Base-by-base conservation (phyloP, 2,329 filamentous ascomycete genomes). In the Neurospora sp. region DNA sequence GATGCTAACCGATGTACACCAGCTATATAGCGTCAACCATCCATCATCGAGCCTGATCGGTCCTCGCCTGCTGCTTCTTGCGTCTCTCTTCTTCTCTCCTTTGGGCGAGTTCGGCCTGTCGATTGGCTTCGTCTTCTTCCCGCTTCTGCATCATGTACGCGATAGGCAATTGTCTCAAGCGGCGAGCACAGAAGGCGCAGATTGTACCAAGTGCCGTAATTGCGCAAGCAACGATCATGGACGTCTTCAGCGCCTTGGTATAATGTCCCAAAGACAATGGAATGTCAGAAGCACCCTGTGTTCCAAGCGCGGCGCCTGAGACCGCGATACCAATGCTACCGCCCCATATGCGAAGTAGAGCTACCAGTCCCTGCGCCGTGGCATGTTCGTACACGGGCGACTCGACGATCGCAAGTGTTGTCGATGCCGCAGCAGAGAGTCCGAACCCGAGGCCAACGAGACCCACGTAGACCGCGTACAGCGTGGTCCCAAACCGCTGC, bases 261-360 rank as follows among this genome's bases (percentile, higher is more conserved):
- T 85, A 85, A 13, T 52, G 10, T 13, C 28, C 46, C 46, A n/a
- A 3, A 52, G 19, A 23, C 19, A 52, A 15, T 3, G 19, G 19
- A 13, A 11, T 28, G 46, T 10, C 6, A 19, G 43, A 13, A 52
- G 43, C 1, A 52, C 43, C 9, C 43, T 52, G 19, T 13, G 10
- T 78, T 62, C 73, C 79, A 4, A 85, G 74, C 17, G 86, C 79
- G 17, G 83, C 82, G 0, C 85, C 83, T 23, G 84, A 87, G 1
- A 82, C 80, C 2, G 85, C 83, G 68, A 87, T 86, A 3, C 85
- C 85, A 38, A 87, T 78, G 70, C 84, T 86, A 6, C 85, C 85
- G 4, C 85, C 85, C 0, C 87, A 78, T 28, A 87, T 81, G 39
- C 85, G 81, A 33, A 82, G 76, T 69, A 87, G 84, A 0, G 85